Evolutionary conservation across 257 asterid genomes (phyloP), one percentile per base, ranked within the genome.

Genomic region (Solanum verrucosum): DNA sequence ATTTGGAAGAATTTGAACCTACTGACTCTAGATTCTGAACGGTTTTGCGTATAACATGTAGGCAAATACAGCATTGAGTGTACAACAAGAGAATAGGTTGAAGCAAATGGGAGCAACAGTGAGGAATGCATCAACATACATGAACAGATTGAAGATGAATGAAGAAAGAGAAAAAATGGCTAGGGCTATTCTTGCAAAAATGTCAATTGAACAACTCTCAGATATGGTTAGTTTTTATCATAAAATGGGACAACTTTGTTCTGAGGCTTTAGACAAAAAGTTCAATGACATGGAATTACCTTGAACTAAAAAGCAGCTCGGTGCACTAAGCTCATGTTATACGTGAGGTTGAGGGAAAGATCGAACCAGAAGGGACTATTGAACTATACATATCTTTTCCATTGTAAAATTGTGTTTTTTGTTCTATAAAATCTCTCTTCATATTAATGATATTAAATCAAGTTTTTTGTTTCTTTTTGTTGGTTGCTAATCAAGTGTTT

Each of bases 71-170:
- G 95, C 94, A 13, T 59, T 94, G 91, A 95, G 96, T 88, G 38
- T 89, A 88, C 98, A 95, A 9, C 98, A 94, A 79, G 93, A 93
- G 78, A 92, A 87, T 2, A 92, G 98, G 88, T 85, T 95, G 70
- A 94, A 93, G 93, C 98, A 93, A 91, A 94, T 95, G 98, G 96
- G 98, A 1, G 98, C 98, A 46, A 96, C 98, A 0, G 96, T 93
- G 67, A 91, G 96, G 89, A 95, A 94, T 83, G 95, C 95, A 6
- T 89, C 93, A 3, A 89, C 89, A 0, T 95, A 91, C 88, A 40
- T 92, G 46, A 92, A 93, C 21, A 93, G 87, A 65, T 63, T 95
- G 94, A 90, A 90, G 79, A 42, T 89, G 91, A 93, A 91, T n/a
- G 94, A 92, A 65, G 94, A 91, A 44, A 91, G 91, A 70, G 97